Percentiles rank a stretch among this genome's conserved stretches.
phyloP scores from a whole-genome alignment of 495 filamentous ascomycete species.

The Hypoxylon crocopeplum region DNA sequence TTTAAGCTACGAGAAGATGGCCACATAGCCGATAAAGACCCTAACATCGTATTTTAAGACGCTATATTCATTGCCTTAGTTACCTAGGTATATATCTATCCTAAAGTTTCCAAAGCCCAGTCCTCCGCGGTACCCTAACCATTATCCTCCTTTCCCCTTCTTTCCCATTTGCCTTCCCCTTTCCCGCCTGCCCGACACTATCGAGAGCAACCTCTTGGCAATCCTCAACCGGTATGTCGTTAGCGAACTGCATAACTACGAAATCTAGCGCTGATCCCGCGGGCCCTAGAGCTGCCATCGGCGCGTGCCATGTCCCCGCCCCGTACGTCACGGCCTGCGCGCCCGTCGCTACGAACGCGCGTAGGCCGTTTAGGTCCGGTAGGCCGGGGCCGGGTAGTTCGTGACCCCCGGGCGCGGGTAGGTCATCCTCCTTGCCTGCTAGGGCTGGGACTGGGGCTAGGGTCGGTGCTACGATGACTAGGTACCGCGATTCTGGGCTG shows the following conservation, averaged over 20 bases:
- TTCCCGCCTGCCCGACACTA: no score
- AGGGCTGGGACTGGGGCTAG: conserved; percentile 50
- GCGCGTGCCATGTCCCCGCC: conserved; percentile 94
- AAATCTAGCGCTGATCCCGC: conserved; percentile 71
- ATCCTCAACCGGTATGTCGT: conserved; percentile 84
- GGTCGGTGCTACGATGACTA: conserved; percentile 93
- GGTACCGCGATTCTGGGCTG: conserved; percentile 59
- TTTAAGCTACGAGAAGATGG: no score
- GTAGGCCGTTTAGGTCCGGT: conserved; percentile 74
- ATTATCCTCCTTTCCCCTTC: conserved; percentile 10
- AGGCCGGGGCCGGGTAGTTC: conserved; percentile 63
- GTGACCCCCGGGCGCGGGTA: conserved; percentile 43
- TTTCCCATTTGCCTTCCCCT: conserved; percentile 47
- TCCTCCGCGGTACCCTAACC: conserved; percentile 5
- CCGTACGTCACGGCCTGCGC: conserved; percentile 90
- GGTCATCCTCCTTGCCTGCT: conserved; percentile 40
- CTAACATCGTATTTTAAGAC: no score
- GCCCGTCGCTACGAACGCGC: conserved; percentile 80
- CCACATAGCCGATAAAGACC: no score
- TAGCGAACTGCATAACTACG: conserved; percentile 87
- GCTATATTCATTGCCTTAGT: no score
- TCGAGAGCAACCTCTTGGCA: conserved; percentile 77
- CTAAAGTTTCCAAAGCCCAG: conserved; percentile 14
- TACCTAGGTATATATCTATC: no score
- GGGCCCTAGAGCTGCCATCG: conserved; percentile 86